Conservation (phyloP, 345 rosid species). For the Rubroshorea leprosula region DNA sequence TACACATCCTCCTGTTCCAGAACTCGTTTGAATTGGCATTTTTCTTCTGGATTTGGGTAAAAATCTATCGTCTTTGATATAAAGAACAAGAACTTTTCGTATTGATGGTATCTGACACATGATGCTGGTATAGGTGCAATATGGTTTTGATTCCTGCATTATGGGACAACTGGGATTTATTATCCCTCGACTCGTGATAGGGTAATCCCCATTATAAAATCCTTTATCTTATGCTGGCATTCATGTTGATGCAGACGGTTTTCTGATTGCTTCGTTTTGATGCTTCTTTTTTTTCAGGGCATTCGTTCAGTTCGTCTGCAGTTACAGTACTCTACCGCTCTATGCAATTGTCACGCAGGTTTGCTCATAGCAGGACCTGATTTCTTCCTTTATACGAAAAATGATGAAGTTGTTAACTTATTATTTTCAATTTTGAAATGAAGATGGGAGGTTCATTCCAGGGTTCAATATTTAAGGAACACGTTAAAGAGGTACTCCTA, state of each 20-base stretch:
- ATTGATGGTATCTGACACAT: too few species aligned
- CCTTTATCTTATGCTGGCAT: neutral
- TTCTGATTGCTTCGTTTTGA: neutral
- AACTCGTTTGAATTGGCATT: conserved; percentile 86
- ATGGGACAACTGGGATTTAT: conserved; percentile 55
- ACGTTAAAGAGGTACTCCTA: conserved; percentile 46
- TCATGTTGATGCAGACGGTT: too few species aligned
- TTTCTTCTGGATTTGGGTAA: conserved; percentile 75
- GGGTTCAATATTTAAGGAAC: conserved; percentile 67
- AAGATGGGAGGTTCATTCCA: conserved; percentile 89
- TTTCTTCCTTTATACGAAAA: too few species aligned
- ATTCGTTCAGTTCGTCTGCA: conserved; percentile 65
- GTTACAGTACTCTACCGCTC: conserved; percentile 82
- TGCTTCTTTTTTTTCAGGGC: conserved; percentile 28
- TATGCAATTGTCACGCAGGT: conserved; percentile 93
- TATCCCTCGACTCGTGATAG: conserved; percentile 59
- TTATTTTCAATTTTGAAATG: neutral
- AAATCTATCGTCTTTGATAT: too few species aligned
- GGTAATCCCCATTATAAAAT: conserved; percentile 35
- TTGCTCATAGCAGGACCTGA: neutral
- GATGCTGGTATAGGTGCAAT: conserved; percentile 44
- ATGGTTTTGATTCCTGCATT: conserved; percentile 66
- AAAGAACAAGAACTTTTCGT: too few species aligned
- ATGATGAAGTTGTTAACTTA: too few species aligned
- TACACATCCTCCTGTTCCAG: conserved; percentile 77